Percentiles rank a stretch among this genome's conserved stretches.
These are phyloP conservation scores for Madurella fahalii DNA, from an alignment of 2,329 filamentous ascomycete species.

Conservation along the genomic window DNA sequence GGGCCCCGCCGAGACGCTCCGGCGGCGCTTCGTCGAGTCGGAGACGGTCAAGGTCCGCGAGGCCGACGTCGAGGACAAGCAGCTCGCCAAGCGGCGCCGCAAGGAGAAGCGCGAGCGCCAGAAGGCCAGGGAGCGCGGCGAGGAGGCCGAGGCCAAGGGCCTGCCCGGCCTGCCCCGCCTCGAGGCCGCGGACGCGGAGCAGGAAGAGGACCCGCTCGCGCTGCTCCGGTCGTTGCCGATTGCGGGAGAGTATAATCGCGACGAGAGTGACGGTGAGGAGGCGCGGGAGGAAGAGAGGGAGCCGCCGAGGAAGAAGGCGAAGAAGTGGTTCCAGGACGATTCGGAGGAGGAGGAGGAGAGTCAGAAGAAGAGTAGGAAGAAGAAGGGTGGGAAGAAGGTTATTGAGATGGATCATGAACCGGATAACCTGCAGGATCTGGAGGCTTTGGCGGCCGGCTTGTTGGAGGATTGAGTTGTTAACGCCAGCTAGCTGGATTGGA, in stretches of 20 bases:
- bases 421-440: constrained; percentile 74
- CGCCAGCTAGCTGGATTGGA: neutral
- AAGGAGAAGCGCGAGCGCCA: constrained; percentile 70
- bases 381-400: constrained; percentile 49
- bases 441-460: constrained; percentile 70
- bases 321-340: constrained; percentile 63
- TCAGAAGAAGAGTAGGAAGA: constrained; percentile 50
- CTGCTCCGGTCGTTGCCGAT: constrained; percentile 56
- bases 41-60: constrained; percentile 68
- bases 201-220: constrained; percentile 53
- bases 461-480: constrained; percentile 43
- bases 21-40: constrained; percentile 70
- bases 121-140: constrained; percentile 58
- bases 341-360: constrained; percentile 39
- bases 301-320: constrained; percentile 51
- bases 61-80: constrained; percentile 81
- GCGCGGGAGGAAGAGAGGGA: constrained; percentile 39
- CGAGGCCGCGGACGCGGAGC: constrained; percentile 36
- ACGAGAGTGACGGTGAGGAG: constrained; percentile 46
- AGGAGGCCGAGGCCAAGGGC: constrained; percentile 25
- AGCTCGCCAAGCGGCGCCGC: constrained; percentile 70
- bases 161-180: constrained; percentile 28
- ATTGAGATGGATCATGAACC: constrained; percentile 64
- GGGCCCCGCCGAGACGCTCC: constrained; percentile 72
- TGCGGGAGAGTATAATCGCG: constrained; percentile 30